phyloP scores from a whole-genome alignment of 768 basidiomycete genomes.

The Pleurotus eryngii region DNA sequence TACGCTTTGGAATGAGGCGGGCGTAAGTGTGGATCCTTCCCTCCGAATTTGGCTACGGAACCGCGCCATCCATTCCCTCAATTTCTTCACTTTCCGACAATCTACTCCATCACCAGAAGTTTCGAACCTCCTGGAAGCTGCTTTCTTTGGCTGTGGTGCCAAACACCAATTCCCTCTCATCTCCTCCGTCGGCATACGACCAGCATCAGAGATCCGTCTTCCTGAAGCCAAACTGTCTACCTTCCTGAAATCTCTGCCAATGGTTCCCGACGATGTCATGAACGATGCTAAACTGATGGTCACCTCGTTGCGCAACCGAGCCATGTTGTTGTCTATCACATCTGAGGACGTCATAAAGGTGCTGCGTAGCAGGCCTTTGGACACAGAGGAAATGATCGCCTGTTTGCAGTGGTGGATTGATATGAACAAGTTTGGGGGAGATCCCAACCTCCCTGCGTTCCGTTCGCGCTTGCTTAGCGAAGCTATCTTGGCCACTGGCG shows the following conservation, averaged over 20 bases:
- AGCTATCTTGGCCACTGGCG: slow-evolving; percentile 52
- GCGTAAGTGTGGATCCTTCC: slow-evolving; percentile 36
- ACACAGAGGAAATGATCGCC: slow-evolving; percentile 69
- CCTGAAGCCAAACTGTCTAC: slow-evolving; percentile 66
- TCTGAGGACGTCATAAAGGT: slow-evolving; percentile 84
- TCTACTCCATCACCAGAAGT: slow-evolving; percentile 88
- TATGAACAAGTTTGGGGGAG: slow-evolving; percentile 31
- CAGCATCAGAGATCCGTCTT: slow-evolving; percentile 64
- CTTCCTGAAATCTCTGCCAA: slow-evolving; percentile 78
- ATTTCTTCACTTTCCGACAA: slow-evolving; percentile 85
- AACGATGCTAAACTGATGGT: slow-evolving; percentile 59
- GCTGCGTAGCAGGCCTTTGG: slow-evolving; percentile 65
- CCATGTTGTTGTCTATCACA: slow-evolving; percentile 68
- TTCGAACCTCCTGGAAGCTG: slow-evolving; percentile 62
- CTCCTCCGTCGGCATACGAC: slow-evolving; percentile 69
- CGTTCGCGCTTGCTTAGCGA: slow-evolving; percentile 67
- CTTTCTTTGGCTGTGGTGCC: slow-evolving; percentile 70
- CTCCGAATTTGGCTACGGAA: slow-evolving; percentile 47
- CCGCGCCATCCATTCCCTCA: slow-evolving; percentile 74
- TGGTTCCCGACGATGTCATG: slow-evolving; percentile 61
- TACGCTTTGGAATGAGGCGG: slow-evolving; percentile 54
- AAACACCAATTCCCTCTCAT: slow-evolving; percentile 62
- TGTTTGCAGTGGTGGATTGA: slow-evolving; percentile 87
- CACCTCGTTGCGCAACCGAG: slow-evolving; percentile 53
- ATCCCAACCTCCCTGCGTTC: slow-evolving; percentile 37